Conservation (phyloP, 108 stramenopile genomes). For the Cyclotella kingstonii region DNA sequence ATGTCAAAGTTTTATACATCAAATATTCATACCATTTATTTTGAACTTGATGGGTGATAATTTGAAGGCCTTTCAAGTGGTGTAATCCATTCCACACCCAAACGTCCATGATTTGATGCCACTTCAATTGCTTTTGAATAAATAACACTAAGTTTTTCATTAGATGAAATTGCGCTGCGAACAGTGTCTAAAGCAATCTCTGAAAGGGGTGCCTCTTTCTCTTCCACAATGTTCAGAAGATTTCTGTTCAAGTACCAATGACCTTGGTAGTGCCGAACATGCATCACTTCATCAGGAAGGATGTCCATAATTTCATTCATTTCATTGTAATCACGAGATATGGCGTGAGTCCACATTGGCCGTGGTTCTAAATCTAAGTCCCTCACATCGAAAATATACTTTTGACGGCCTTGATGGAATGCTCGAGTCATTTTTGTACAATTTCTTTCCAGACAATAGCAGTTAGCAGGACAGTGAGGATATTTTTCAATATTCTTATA, state of each 20-base stretch:
- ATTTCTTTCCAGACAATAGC: conserved; percentile 17
- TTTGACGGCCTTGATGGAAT: conserved; percentile 43
- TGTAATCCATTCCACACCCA: conserved; percentile 35
- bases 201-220: conserved; percentile 29
- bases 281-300: conserved; percentile 37
- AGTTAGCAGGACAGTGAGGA: conserved; percentile 35
- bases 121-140: conserved; percentile 19
- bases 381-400: conserved; percentile 36
- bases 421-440: conserved; percentile 22
- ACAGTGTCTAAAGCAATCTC: conserved; percentile 15
- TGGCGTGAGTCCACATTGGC: conserved; percentile 46
- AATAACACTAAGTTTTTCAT: background rate
- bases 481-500: conserved; percentile 27
- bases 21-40: no score
- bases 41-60: no score
- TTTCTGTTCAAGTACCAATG: conserved; percentile 38
- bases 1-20: no score
- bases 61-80: conserved; percentile 31
- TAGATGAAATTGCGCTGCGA: conserved; percentile 12
- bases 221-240: conserved; percentile 35
- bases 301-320: conserved; percentile 43
- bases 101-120: background rate
- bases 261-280: conserved; percentile 43
- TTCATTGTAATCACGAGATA: conserved; percentile 39
- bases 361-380: conserved; percentile 28